phyloP scores from a whole-genome alignment of 148 eudicot species.

The Spergularia marina region DNA sequence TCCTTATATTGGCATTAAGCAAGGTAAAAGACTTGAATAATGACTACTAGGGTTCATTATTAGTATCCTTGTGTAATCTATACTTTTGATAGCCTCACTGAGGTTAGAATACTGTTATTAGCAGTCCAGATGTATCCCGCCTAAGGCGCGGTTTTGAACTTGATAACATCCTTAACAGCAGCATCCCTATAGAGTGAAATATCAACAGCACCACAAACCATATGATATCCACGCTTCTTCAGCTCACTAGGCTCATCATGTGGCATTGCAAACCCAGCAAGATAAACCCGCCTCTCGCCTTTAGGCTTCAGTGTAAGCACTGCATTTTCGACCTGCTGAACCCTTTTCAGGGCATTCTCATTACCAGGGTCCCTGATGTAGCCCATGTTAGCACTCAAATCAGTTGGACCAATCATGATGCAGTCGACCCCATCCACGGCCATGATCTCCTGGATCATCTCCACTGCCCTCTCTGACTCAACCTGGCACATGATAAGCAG shows the following conservation, averaged over 20 bases:
- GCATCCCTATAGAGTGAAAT: slow-evolving; percentile 58
- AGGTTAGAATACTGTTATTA: neutral
- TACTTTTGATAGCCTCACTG: too few relatives aligned
- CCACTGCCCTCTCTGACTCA: slow-evolving; percentile 54
- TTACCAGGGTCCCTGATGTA: slow-evolving; percentile 67
- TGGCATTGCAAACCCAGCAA: slow-evolving; percentile 74
- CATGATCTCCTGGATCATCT: slow-evolving; percentile 52
- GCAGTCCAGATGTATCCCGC: neutral
- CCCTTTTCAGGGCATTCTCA: slow-evolving; percentile 50
- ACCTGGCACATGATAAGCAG: slow-evolving; percentile 81
- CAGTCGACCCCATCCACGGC: slow-evolving; percentile 80
- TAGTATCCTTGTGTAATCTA: too few relatives aligned
- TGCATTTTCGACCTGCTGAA: slow-evolving; percentile 49
- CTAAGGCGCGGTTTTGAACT: slow-evolving; percentile 36
- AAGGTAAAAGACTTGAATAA: too few relatives aligned
- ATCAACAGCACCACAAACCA: slow-evolving; percentile 73
- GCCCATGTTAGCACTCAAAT: slow-evolving; percentile 76
- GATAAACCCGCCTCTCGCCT: slow-evolving; percentile 34
- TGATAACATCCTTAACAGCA: slow-evolving; percentile 62
- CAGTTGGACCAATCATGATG: slow-evolving; percentile 67
- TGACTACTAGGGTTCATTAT: too few relatives aligned
- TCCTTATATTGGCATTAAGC: too few relatives aligned
- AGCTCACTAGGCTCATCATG: slow-evolving; percentile 51
- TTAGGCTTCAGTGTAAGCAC: slow-evolving; percentile 36
- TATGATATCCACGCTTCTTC: slow-evolving; percentile 61